Conservation (phyloP, 148 eudicot genomes). For the Diospyros kaki region DNA sequence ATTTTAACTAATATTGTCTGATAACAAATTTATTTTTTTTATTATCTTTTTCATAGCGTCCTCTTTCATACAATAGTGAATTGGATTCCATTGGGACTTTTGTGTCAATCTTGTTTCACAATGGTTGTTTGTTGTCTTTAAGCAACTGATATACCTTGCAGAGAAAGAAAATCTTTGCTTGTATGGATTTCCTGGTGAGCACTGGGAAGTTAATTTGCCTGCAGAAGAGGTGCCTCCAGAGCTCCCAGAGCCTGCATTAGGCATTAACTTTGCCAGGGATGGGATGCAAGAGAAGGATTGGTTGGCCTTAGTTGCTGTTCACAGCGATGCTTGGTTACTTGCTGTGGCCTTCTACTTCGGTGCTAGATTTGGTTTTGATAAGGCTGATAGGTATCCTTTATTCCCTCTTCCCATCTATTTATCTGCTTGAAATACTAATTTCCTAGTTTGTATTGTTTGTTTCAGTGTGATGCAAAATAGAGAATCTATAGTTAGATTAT, state of each 20-base stretch:
- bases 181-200: conserved; percentile 85
- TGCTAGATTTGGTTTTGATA: conserved; percentile 88
- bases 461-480: too few relatives aligned
- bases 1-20: too few relatives aligned
- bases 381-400: conserved; percentile 62
- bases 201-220: conserved; percentile 91
- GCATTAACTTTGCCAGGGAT: conserved; percentile 89
- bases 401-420: too few relatives aligned
- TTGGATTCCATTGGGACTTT: too few relatives aligned
- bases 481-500: too few relatives aligned
- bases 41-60: too few relatives aligned
- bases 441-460: too few relatives aligned
- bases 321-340: conserved; percentile 91
- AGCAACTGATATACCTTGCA: conserved; percentile 15
- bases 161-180: conserved; percentile 90
- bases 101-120: not conserved
- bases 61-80: too few relatives aligned
- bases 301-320: conserved; percentile 85
- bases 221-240: conserved; percentile 95
- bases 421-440: too few relatives aligned
- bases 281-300: conserved; percentile 92
- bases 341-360: conserved; percentile 89
- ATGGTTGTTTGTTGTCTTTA: too few relatives aligned
- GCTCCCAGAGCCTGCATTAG: conserved; percentile 92
- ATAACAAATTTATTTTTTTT: too few relatives aligned